These are phyloP conservation scores for Rosa persica DNA, from an alignment of 306 rosid species.

Conservation along the genomic window DNA sequence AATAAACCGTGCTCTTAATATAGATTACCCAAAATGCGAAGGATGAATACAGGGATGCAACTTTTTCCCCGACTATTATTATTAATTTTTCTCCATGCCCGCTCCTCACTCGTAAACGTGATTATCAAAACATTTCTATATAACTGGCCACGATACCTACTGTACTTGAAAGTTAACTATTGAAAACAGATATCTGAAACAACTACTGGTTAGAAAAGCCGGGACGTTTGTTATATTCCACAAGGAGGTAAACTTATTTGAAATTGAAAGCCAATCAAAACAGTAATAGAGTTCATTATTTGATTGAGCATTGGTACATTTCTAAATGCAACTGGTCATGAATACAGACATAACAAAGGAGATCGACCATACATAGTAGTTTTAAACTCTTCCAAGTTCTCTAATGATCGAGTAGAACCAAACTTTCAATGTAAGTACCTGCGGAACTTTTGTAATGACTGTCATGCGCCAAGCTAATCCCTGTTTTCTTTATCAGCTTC, in stretches of 20 bases:
- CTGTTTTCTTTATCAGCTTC: not conserved
- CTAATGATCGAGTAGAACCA: not conserved
- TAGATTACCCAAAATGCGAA: too few species aligned
- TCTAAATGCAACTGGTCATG: not conserved
- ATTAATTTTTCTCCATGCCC: not conserved
- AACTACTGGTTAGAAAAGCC: not conserved
- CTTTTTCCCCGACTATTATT: not conserved
- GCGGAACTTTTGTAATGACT: not conserved
- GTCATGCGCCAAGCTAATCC: not conserved
- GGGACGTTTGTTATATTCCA: not conserved
- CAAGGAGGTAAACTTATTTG: not conserved
- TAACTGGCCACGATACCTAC: not conserved
- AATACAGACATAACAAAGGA: not conserved
- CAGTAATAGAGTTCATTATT: not conserved
- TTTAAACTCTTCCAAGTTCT: not conserved
- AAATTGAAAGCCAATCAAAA: not conserved
- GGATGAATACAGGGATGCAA: not conserved
- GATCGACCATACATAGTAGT: not conserved
- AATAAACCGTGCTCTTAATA: not conserved
- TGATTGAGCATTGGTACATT: not conserved
- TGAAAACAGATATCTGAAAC: not conserved
- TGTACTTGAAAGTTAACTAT: not conserved
- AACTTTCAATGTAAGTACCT: slow-evolving; percentile 7
- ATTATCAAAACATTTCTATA: not conserved
- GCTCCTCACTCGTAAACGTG: not conserved